Evolutionary conservation across 805 yeast genomes (phyloP).

Genomic region (Sugiyamaella qingdaonensis): DNA sequence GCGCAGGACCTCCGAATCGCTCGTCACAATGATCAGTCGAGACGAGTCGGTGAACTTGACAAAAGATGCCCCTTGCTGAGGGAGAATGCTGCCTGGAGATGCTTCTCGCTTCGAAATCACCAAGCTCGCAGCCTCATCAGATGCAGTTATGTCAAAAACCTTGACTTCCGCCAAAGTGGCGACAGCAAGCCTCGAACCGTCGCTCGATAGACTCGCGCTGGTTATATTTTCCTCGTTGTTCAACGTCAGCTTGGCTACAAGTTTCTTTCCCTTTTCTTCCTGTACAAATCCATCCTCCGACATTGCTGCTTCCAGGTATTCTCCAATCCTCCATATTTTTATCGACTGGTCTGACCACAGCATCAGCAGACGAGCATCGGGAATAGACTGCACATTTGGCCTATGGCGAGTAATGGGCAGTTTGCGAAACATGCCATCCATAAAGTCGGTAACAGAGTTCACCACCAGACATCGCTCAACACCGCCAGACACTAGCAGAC

Average conservation of each 20-base stretch:
- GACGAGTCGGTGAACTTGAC: conserved; percentile 17
- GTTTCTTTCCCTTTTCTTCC: conserved; percentile 41
- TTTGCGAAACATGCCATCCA: conserved; percentile 66
- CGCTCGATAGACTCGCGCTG: conserved; percentile 58
- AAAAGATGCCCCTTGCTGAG: conserved; percentile 17
- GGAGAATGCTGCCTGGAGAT: neutral
- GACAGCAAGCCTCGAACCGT: conserved; percentile 65
- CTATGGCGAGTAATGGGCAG: conserved; percentile 58
- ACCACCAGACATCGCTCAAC: conserved; percentile 42
- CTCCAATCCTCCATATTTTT: conserved; percentile 68
- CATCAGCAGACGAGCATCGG: conserved; percentile 48
- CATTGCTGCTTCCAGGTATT: conserved; percentile 20
- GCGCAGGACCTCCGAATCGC: conserved; percentile 26
- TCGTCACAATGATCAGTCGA: conserved; percentile 24
- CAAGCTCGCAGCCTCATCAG: conserved; percentile 5
- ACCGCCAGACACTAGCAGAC: conserved; percentile 52
- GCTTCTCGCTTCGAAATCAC: conserved; percentile 5
- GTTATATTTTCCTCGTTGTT: conserved; percentile 79
- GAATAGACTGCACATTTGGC: conserved; percentile 49
- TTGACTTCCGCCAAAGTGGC: conserved; percentile 65
- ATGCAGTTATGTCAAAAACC: conserved; percentile 56
- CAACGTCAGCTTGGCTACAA: conserved; percentile 61
- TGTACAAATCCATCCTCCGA: conserved; percentile 12
- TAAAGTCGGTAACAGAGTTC: conserved; percentile 62
- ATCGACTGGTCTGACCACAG: conserved; percentile 81